Evolutionary conservation across 23 red algal species (phyloP), one percentile per base, ranked within the genome.

Genomic region (Chondrus crispus): DNA sequence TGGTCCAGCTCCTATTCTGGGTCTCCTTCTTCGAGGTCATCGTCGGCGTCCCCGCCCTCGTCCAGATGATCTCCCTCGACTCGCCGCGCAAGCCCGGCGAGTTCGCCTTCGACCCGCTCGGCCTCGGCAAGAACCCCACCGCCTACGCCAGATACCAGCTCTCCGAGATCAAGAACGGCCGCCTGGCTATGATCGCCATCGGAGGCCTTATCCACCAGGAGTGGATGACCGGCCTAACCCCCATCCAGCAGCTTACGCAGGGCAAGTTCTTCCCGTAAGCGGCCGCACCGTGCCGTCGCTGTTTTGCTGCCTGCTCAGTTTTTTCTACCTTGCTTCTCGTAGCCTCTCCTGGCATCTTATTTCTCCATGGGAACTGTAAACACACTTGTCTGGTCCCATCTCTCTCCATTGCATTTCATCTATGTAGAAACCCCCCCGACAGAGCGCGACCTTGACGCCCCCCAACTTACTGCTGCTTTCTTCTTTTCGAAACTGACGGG

Each of bases 1-100:
- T 99, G 45, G 79, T 89, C 57, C 97, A 99, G 81, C 62, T 99
- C 24, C 91, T 99, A 40, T 58, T 99, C 16, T 99, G 94, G 84
- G 80, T 87, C 35, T 96, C 83, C 64, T 75, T 87, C 48, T 95
- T 93, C 48, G 97, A 99, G 79, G 85, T 95, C 20, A 36, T 99
- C 50, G 88, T 96, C 39, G 96, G 96, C 19, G 80, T 88, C 14
- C 96, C 96, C 20, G 97, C 94, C 33, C 41, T 99, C 40, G 62
- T 99, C 24, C 88, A 99, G 71, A 96, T 87, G 80, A 44, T 99
- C 43, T 49, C 85, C 6, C 72, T 90, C 33, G 94, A 87, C 42
- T 85, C 80, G 26, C 72, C 75, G 6, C 94, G 94, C n/a, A 46
- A 55, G 68, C 94, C 94, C 1, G 94, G 94, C 18, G 77, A 96